Percentiles rank a stretch among this genome's conserved stretches.
phyloP scores from a whole-genome alignment of 2,329 filamentous ascomycete species.

The Fusarium paranaense region DNA sequence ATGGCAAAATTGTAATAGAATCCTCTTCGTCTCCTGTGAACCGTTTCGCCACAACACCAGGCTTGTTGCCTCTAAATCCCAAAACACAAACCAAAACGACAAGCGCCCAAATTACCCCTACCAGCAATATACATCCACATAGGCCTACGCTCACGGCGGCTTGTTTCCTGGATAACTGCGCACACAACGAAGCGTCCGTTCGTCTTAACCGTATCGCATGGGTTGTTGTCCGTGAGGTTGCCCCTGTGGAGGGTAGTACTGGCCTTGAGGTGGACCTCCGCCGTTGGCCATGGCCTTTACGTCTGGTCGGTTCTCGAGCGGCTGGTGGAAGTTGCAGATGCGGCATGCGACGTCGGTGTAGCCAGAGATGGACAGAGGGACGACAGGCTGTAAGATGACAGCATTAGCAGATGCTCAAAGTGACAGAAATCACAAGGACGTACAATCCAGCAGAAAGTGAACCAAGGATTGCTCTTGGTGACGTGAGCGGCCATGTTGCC shows the following conservation, averaged over 20 bases:
- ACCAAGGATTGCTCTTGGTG: conserved; percentile 76
- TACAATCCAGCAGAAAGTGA: conserved; percentile 82
- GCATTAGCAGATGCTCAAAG: conserved; percentile 19
- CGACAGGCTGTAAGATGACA: conserved; percentile 64
- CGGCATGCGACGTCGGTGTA: conserved; percentile 78
- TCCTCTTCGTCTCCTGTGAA: neutral
- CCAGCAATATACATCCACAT: neutral
- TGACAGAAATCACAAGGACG: conserved; percentile 40
- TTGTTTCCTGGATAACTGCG: neutral
- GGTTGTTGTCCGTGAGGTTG: conserved; percentile 44
- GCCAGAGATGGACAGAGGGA: conserved; percentile 76
- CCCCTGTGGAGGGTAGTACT: conserved; percentile 50
- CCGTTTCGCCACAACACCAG: conserved; percentile 35
- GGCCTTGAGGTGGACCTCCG: conserved; percentile 49
- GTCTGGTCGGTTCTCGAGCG: conserved; percentile 68
- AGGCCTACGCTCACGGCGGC: neutral
- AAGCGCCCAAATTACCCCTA: neutral
- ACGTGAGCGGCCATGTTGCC: conserved; percentile 72
- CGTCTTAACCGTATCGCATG: conserved; percentile 45
- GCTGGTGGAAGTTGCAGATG: conserved; percentile 82
- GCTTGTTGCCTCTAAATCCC: conserved; percentile 21
- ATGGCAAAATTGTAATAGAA: neutral
- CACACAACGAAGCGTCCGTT: neutral
- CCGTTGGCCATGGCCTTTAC: conserved; percentile 64
- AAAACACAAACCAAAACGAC: neutral